Evolutionary conservation across 2,329 filamentous ascomycete species (phyloP).

Genomic region (Calonectria montana): DNA sequence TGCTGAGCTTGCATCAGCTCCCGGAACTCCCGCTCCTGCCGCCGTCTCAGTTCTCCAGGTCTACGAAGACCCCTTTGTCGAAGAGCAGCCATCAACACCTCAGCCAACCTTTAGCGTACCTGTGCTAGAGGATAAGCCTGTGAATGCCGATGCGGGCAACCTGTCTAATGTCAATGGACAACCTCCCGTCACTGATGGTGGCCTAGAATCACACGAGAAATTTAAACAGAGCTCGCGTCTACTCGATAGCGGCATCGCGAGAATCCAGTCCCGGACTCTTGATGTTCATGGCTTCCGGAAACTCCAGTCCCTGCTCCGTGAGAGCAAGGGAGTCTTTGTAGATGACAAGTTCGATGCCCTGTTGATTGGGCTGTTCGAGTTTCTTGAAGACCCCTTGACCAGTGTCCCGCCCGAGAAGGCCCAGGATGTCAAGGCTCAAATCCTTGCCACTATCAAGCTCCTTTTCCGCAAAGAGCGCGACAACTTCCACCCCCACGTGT

Average conservation of each 20-base stretch:
- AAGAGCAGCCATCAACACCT: slow-evolving; percentile 56
- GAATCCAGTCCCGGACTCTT: slow-evolving; percentile 77
- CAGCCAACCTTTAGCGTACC: slow-evolving; percentile 58
- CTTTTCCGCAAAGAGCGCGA: slow-evolving; percentile 76
- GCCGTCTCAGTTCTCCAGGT: slow-evolving; percentile 57
- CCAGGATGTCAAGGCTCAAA: slow-evolving; percentile 79
- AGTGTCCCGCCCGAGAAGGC: slow-evolving; percentile 71
- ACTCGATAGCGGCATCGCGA: slow-evolving; percentile 79
- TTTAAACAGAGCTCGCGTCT: slow-evolving; percentile 69
- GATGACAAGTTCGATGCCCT: slow-evolving; percentile 77
- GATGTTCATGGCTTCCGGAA: slow-evolving; percentile 86
- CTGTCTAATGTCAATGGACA: slow-evolving; percentile 43
- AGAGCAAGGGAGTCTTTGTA: slow-evolving; percentile 71
- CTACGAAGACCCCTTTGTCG: slow-evolving; percentile 71
- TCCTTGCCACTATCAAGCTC: slow-evolving; percentile 78
- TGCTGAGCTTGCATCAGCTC: slow-evolving; percentile 1
- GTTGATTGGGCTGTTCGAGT: slow-evolving; percentile 75
- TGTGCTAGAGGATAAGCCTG: slow-evolving; percentile 69
- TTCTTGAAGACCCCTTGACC: slow-evolving; percentile 71
- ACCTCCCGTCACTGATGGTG: slow-evolving; percentile 32
- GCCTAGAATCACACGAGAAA: slow-evolving; percentile 57
- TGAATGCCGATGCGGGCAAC: slow-evolving; percentile 65
- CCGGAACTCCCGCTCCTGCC: slow-evolving; percentile 20
- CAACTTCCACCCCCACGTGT: slow-evolving; percentile 74
- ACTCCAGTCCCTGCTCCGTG: slow-evolving; percentile 78